These are phyloP conservation scores for Laetiporus sulphureus DNA, from an alignment of 1,284 basidiomycete genomes.

Conservation along the genomic window DNA sequence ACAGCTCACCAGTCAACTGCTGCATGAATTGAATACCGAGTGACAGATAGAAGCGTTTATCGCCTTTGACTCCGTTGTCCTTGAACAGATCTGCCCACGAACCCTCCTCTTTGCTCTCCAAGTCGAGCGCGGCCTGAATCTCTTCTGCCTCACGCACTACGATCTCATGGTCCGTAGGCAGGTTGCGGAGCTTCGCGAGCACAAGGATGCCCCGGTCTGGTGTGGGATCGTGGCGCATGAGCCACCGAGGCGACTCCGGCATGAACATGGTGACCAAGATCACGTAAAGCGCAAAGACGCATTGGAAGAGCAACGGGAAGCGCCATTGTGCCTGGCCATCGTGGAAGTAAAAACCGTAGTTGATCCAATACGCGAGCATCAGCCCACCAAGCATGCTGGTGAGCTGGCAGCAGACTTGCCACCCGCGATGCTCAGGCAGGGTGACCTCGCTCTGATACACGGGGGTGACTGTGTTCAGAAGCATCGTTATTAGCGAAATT, in stretches of 20 bases:
- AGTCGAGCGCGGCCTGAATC: conserved; percentile 7
- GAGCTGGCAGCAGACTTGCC: conserved; percentile 17
- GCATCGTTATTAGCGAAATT: background rate
- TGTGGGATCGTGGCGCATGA: conserved; percentile 33
- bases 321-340: conserved; percentile 34
- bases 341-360: conserved; percentile 37
- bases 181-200: conserved; percentile 8
- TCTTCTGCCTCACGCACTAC: conserved; percentile 7
- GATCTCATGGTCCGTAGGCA: conserved; percentile 6
- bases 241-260: conserved; percentile 38
- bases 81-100: conserved; percentile 10
- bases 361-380: conserved; percentile 36
- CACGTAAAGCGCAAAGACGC: conserved; percentile 33
- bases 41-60: conserved; percentile 10
- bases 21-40: conserved; percentile 13
- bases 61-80: conserved; percentile 6
- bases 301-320: conserved; percentile 38
- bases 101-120: conserved; percentile 10
- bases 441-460: conserved; percentile 20
- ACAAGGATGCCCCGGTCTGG: conserved; percentile 7
- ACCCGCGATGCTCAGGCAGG: conserved; percentile 15
- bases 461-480: conserved; percentile 14
- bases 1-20: conserved; percentile 8
- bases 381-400: conserved; percentile 19
- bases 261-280: conserved; percentile 31